These are phyloP conservation scores for Umbilicus rupestris DNA, from an alignment of 164 flowering plant species.

Conservation along the genomic window DNA sequence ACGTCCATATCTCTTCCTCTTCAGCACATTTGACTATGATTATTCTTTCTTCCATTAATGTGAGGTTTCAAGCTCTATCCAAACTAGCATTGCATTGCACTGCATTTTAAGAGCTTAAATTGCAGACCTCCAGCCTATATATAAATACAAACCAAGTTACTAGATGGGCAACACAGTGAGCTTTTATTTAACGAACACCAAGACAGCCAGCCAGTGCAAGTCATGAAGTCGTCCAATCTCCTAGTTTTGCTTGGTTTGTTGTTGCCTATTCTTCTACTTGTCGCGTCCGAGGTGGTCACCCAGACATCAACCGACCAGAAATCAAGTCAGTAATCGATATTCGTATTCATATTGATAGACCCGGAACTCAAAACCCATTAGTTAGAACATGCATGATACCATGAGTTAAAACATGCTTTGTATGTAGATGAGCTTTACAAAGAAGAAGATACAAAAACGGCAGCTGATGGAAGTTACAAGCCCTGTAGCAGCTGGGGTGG, in stretches of 20 bases:
- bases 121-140: too few species aligned
- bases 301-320: neutral
- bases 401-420: neutral
- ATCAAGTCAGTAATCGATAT: neutral
- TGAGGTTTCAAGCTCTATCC: too few species aligned
- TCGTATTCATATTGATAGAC: neutral
- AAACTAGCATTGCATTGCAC: too few species aligned
- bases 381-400: neutral
- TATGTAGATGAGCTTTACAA: neutral
- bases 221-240: neutral
- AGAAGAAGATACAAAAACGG: neutral
- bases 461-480: neutral
- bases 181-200: too few species aligned
- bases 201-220: neutral
- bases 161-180: too few species aligned
- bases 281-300: slow-evolving; percentile 1
- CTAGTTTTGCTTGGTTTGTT: neutral
- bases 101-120: too few species aligned
- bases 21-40: too few species aligned
- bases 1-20: too few species aligned
- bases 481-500: neutral
- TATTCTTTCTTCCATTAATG: too few species aligned
- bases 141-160: too few species aligned
- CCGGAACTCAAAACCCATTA: neutral
- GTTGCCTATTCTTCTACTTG: neutral